Evolutionary conservation across 495 filamentous ascomycete species (phyloP), one percentile per base, ranked within the genome.

Genomic region (Podospora australis): DNA sequence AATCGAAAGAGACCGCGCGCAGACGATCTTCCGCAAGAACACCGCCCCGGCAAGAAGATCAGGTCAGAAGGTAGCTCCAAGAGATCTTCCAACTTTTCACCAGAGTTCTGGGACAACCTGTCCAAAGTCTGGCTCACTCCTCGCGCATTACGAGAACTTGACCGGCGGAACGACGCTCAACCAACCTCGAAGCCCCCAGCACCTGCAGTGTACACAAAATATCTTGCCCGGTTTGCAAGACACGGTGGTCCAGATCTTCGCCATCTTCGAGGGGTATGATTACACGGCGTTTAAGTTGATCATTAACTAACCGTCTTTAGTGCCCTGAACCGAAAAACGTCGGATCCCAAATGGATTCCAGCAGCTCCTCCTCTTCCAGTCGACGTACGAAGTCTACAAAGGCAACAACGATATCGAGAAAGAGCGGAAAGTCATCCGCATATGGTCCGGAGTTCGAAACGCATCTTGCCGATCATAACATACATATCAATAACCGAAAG

Each of bases 381-480:
- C 45, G 32, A 44, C 20, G 25, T 2, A 48, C 43, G 22, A 59
- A 43, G 44, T 7, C 44, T 22, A 39, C 26, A 7, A 23, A 44
- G 11, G 19, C 26, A n/a, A 21, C 36, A 4, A 10, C 4, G n/a
- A 19, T 20, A 11, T 6, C 26, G 11, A n/a, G 19, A 3, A 47
- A 39, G 9, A 4, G 17, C 34, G 17, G 24, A 34, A 28, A 22
- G n/a, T 41, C 55, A 19, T 44, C 44, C 14, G 46, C 59, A 14
- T 70, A 71, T 30, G 46, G 62, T 38, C 0, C 4, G 4, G 34
- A 54, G 24, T 73, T 72, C 43, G 55, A 69, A 49, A 56, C 63
- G 36, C 46, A 59, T 46, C 50, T 73, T 9, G 55, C 59, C 26
- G 62, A 73, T 43, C 11, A 58, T 44, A 40, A 54, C 39, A 51